Evolutionary conservation across 768 basidiomycete genomes (phyloP).

Genomic region (Pleurotus salmoneostramineus): DNA sequence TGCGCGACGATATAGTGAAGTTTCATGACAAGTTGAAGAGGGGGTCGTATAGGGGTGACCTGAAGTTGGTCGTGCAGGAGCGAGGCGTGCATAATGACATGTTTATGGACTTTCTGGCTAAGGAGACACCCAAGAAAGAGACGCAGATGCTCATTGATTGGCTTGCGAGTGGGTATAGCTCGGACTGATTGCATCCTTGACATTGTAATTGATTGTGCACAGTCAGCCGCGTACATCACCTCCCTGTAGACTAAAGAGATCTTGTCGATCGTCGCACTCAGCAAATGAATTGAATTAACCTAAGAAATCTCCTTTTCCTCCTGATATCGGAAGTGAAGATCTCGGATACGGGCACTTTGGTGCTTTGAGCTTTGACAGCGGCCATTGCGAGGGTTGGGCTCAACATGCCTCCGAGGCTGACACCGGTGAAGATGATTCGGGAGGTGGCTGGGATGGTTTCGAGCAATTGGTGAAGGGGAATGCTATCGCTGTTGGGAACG

Average conservation of each 20-base stretch:
- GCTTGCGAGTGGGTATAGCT: slow-evolving; percentile 5
- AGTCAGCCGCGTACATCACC: no score
- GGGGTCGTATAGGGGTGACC: background rate
- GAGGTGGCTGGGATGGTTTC: background rate
- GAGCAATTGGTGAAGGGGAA: background rate
- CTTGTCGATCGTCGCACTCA: no score
- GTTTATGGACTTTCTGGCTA: slow-evolving; percentile 12
- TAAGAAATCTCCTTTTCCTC: no score
- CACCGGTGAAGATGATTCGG: slow-evolving; percentile 2
- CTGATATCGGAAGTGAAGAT: background rate
- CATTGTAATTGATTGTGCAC: no score
- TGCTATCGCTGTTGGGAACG: background rate
- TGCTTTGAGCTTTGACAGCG: background rate
- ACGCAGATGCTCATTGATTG: slow-evolving; percentile 11
- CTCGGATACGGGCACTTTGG: background rate
- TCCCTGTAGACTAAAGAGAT: no score
- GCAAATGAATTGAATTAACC: no score
- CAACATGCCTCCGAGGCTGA: slow-evolving; percentile 1
- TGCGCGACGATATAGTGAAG: slow-evolving; percentile 21
- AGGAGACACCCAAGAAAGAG: slow-evolving; percentile 7
- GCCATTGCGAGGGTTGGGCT: background rate
- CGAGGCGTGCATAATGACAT: slow-evolving; percentile 16
- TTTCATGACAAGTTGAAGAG: slow-evolving; percentile 16
- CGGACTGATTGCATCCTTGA: background rate
- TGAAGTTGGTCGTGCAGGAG: slow-evolving; percentile 12